Conservation (phyloP, 192 early-diverging fungal species). For the Coemansia sp. region DNA sequence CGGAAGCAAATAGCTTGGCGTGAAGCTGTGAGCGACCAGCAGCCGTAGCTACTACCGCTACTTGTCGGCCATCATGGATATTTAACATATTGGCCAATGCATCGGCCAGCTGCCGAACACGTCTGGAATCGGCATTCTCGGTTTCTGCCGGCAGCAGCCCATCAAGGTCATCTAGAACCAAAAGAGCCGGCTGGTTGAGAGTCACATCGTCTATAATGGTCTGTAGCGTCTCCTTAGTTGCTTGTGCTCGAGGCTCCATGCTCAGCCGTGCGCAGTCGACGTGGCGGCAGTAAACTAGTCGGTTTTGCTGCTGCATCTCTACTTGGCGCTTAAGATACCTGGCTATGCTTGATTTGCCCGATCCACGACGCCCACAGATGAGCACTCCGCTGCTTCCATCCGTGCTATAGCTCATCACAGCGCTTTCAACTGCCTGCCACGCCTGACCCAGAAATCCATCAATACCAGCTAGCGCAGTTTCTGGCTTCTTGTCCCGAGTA, state of each 20-base stretch:
- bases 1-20: slow-evolving; percentile 16
- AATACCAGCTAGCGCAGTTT: slow-evolving; percentile 24
- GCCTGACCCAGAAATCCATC: slow-evolving; percentile 24
- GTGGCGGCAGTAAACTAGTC: slow-evolving; percentile 25
- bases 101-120: slow-evolving; percentile 22
- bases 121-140: slow-evolving; percentile 29
- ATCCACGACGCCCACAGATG: slow-evolving; percentile 68
- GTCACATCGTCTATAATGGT: slow-evolving; percentile 9
- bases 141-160: slow-evolving; percentile 36
- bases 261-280: slow-evolving; percentile 28
- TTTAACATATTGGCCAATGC: slow-evolving; percentile 6
- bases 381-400: slow-evolving; percentile 57
- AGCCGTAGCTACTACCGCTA: slow-evolving; percentile 43
- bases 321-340: slow-evolving; percentile 38
- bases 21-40: slow-evolving; percentile 29
- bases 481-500: neutral
- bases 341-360: slow-evolving; percentile 70
- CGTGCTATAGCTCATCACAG: slow-evolving; percentile 14
- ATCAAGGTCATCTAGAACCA: slow-evolving; percentile 53
- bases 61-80: slow-evolving; percentile 4
- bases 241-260: slow-evolving; percentile 17
- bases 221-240: slow-evolving; percentile 17
- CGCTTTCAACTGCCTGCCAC: slow-evolving; percentile 32
- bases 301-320: slow-evolving; percentile 10
- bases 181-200: slow-evolving; percentile 22